A percentile compares a stretch with the other conserved stretches of the same genome.
phyloP scores from a whole-genome alignment of 148 eudicot species.

The Gaultheria prostrata region DNA sequence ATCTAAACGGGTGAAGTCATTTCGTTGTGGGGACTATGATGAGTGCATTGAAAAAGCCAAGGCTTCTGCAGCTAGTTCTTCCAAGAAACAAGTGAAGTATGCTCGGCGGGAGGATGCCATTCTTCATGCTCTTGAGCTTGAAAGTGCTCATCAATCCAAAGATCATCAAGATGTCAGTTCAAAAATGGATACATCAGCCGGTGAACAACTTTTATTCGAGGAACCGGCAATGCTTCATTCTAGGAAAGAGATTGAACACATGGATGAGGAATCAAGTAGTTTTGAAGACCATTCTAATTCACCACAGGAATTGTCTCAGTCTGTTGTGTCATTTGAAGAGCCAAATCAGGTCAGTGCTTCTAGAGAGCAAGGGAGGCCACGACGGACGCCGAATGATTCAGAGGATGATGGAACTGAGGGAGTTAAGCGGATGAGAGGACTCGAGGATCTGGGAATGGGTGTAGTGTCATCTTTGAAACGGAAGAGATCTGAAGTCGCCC shows the following conservation, averaged over 20 bases:
- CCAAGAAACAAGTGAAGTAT: conserved; percentile 58
- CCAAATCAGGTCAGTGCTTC: conserved; percentile 29
- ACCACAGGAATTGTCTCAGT: conserved; percentile 52
- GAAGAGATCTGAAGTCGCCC: conserved; percentile 61
- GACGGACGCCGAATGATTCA: conserved; percentile 70
- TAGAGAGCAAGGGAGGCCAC: conserved; percentile 39
- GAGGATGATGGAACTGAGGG: conserved; percentile 91
- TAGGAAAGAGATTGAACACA: conserved; percentile 30
- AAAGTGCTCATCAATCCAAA: conserved; percentile 42
- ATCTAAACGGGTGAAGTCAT: conserved; percentile 65
- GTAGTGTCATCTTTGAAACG: conserved; percentile 42
- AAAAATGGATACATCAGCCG: conserved; percentile 17
- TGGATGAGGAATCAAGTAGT: conserved; percentile 39
- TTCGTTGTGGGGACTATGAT: conserved; percentile 80
- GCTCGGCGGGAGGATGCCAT: conserved; percentile 86
- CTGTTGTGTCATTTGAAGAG: conserved; percentile 61
- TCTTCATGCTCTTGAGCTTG: conserved; percentile 80
- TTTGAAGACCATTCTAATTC: conserved; percentile 41
- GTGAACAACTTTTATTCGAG: conserved; percentile 27
- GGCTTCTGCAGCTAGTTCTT: conserved; percentile 39
- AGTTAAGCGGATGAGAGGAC: conserved; percentile 80
- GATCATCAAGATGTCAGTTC: conserved; percentile 21
- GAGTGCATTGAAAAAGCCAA: conserved; percentile 70
- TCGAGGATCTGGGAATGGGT: conserved; percentile 68
- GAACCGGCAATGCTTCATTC: conserved; percentile 23